Base-by-base conservation (phyloP, 2,329 filamentous ascomycete genomes). In the Lecanicillium sp. region DNA sequence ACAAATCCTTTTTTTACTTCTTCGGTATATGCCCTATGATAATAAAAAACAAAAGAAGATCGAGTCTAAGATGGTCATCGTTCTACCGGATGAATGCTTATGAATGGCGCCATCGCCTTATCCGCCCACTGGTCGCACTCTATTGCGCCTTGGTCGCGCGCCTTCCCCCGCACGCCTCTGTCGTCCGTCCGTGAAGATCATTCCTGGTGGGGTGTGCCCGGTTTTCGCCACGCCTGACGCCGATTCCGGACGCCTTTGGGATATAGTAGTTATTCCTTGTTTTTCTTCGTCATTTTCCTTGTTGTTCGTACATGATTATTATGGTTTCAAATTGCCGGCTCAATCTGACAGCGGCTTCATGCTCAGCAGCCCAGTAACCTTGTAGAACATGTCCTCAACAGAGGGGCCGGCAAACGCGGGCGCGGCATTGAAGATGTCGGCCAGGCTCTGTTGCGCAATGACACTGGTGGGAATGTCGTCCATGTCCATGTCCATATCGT, bases 381-480 rank as follows among this genome's bases (percentile, higher is more conserved):
- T 79, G 63, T 84, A 81, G 60, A 90, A 90, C 68, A 88, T 77
- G 53, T 89, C 86, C 63, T 85, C 81, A 19, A 90, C 78, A 10
- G 84, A 79, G 19, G 84, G 82, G 58, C 85, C 75, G 1, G 84
- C 82, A 59, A 85, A 86, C 3, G 82, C 77, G 2, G 83, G 81
- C 2, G 80, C 80, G 12, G 75, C 72, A 53, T 89, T 83, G 54
- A 90, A 89, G 30, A 90, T 77, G 43, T 81, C 75, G 5, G 84
- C 75, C 46, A 90, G 67, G 54, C 80, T 78, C 59, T 90, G 83
- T 41, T 83, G 78, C 35, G 81, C 72, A 15, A 90, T 77, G 15
- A 89, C 79, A 6, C 77, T 76, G 3, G 71, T 67, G 50, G 78
- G 76, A 19, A 74, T 70, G 27, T 77, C 77, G 27, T 72, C 72